These are phyloP conservation scores for Paecilomyces fulvus DNA, from an alignment of 2,329 filamentous ascomycete species.

Conservation along the genomic window DNA sequence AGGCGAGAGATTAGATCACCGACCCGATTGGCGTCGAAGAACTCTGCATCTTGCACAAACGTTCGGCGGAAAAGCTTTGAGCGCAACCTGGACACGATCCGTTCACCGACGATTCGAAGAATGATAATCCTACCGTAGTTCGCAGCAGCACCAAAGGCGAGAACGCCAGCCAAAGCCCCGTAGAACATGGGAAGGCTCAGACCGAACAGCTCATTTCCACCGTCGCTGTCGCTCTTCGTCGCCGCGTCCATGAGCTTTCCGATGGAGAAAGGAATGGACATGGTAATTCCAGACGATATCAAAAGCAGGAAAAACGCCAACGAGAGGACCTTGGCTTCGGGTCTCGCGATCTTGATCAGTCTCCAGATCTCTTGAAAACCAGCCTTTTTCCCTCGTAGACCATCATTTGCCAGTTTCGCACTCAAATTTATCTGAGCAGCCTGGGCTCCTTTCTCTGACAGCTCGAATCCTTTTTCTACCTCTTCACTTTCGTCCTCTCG, in stretches of 20 bases:
- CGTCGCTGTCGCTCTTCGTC: conserved; percentile 61
- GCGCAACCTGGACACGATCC: conserved; percentile 82
- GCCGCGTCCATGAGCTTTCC: conserved; percentile 91
- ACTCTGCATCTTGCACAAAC: conserved; percentile 95
- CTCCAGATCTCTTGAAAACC: conserved; percentile 73
- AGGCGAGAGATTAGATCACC: conserved; percentile 93
- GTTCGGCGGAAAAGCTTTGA: conserved; percentile 86
- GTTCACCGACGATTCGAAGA: conserved; percentile 85
- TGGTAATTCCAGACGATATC: conserved; percentile 83
- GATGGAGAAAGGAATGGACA: conserved; percentile 95
- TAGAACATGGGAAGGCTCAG: conserved; percentile 85
- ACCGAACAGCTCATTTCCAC: conserved; percentile 64
- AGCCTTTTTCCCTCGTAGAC: conserved; percentile 46
- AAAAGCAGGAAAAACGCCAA: conserved; percentile 78
- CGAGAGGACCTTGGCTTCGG: conserved; percentile 69
- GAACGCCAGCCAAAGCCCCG: conserved; percentile 62
- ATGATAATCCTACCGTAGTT: conserved; percentile 94
- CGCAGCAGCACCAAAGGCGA: conserved; percentile 75
- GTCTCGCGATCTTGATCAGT: conserved; percentile 78
- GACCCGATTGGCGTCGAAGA: conserved; percentile 95
- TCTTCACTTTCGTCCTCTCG: conserved; percentile 42
- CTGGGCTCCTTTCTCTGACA: conserved; percentile 75
- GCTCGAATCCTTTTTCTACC: conserved; percentile 54
- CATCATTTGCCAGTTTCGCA: conserved; percentile 79
- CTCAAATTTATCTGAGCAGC: conserved; percentile 84